A percentile compares a stretch with the other conserved stretches of the same genome.
Evolutionary conservation across 2,329 filamentous ascomycete species (phyloP).

Genomic region (Colletotrichum limetticola): DNA sequence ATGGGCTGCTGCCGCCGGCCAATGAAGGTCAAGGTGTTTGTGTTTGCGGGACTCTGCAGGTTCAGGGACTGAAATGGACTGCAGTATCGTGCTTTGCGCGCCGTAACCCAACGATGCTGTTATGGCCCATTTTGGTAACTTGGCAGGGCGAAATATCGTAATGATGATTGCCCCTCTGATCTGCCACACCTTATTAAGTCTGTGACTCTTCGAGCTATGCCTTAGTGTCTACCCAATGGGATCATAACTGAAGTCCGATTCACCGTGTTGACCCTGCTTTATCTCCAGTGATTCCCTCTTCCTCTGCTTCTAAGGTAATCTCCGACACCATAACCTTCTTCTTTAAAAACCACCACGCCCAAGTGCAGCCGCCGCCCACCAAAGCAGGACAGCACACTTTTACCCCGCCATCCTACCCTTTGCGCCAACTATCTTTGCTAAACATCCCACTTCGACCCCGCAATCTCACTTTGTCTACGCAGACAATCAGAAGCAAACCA

Average conservation of each 20-base stretch:
- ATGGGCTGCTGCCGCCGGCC: not conserved
- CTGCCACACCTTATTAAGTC: constrained; percentile 1
- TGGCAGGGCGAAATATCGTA: not conserved
- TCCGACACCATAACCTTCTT: not conserved
- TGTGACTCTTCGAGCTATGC: constrained; percentile 17
- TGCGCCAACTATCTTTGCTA: constrained; percentile 8
- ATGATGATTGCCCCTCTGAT: constrained; percentile 13
- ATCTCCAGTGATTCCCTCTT: not conserved
- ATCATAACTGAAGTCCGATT: not conserved
- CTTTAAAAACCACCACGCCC: not conserved
- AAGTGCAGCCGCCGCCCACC: constrained; percentile 20
- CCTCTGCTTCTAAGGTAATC: not conserved
- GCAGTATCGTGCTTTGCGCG: constrained; percentile 17
- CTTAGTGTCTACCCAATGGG: not conserved
- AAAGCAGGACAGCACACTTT: constrained; percentile 12
- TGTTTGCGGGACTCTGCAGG: constrained; percentile 9
- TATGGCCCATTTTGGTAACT: not conserved
- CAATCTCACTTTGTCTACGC: constrained; percentile 29
- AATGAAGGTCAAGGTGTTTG: constrained; percentile 24
- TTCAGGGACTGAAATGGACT: not conserved
- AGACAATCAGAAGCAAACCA: constrained; percentile 5
- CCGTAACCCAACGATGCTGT: not conserved
- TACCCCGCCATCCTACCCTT: constrained; percentile 28
- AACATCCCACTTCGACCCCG: constrained; percentile 35
- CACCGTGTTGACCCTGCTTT: not conserved